Evolutionary conservation across 805 yeast genomes (phyloP), one percentile per base, ranked within the genome.

Genomic region (Kodamaea leandrae): DNA sequence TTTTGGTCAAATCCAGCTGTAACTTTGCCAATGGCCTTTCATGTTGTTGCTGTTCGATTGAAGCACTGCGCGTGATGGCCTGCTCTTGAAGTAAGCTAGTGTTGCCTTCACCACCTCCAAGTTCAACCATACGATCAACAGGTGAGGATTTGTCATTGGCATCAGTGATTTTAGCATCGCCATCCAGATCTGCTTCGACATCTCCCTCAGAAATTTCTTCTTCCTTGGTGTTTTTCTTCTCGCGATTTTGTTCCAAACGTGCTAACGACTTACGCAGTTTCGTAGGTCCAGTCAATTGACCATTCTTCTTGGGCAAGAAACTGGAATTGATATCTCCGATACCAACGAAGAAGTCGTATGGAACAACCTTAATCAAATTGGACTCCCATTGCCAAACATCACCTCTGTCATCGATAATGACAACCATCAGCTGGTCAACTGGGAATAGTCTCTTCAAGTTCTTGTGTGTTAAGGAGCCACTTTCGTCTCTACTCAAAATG

Each of bases 311-410:
- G 0, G 99, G 98, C 42, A 93, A 66, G 56, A 89, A 89, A 50
- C 88, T 83, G 15, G 96, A 87, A 55, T 93, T 93, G 55, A 93
- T 93, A 66, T 93, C 99, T 20, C 99, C 99, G 42, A 91, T 88
- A 8, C 98, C 98, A 26, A 90, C 95, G 54, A 93, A 93, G 54
- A 93, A 93, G 58, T 87, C 96, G 60, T 88, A 93, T 0, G 99
- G 99, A 2, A 89, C 84, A 4, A 91, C 98, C 62, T 91, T 87
- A 44, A 93, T 80, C 52, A 93, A 67, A 57, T 93, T 90, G 9
- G 84, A 81, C 50, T 88, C 86, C 99, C 99, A 93, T 55, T 86
- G 86, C 99, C 99, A 93, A 15, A 93, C 99, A 61, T 93, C 99
- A 2, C 97, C 99, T 58, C 99, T 77, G 61, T 93, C 99, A 61